Conservation (phyloP, 1,139 yeast species). For the Zygoascus sp. region DNA sequence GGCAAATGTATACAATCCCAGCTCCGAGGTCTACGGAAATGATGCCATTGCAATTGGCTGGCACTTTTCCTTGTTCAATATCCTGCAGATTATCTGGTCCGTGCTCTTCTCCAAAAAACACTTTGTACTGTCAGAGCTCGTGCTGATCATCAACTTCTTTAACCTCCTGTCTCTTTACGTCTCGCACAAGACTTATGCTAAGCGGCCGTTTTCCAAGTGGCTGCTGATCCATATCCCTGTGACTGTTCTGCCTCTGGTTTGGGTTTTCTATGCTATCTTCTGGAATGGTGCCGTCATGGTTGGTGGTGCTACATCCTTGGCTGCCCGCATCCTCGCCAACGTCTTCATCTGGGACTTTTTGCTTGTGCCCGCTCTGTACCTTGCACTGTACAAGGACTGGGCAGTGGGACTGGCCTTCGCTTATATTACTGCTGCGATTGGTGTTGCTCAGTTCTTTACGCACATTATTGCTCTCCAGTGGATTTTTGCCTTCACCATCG, state of each 20-base stretch:
- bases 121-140: constrained; percentile 51
- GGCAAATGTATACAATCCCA: constrained; percentile 47
- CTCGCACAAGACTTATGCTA: constrained; percentile 54
- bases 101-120: constrained; percentile 52
- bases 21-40: constrained; percentile 24
- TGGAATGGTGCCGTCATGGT: constrained; percentile 80
- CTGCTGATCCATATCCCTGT: constrained; percentile 58
- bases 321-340: constrained; percentile 68
- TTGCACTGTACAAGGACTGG: constrained; percentile 65
- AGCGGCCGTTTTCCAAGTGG: constrained; percentile 52
- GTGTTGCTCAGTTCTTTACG: constrained; percentile 62
- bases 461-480: constrained; percentile 75
- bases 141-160: constrained; percentile 53
- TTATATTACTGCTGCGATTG: constrained; percentile 58
- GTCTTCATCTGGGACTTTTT: constrained; percentile 74
- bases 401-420: constrained; percentile 59
- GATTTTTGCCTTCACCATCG: constrained; percentile 70
- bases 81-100: constrained; percentile 58
- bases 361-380: constrained; percentile 55
- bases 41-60: constrained; percentile 46
- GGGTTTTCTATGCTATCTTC: constrained; percentile 67
- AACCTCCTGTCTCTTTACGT: constrained; percentile 55
- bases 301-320: constrained; percentile 47
- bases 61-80: constrained; percentile 60
- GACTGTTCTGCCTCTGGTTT: constrained; percentile 65